phyloP scores from a whole-genome alignment of 1,139 yeast species.

The Lizanozyma gosingica region DNA sequence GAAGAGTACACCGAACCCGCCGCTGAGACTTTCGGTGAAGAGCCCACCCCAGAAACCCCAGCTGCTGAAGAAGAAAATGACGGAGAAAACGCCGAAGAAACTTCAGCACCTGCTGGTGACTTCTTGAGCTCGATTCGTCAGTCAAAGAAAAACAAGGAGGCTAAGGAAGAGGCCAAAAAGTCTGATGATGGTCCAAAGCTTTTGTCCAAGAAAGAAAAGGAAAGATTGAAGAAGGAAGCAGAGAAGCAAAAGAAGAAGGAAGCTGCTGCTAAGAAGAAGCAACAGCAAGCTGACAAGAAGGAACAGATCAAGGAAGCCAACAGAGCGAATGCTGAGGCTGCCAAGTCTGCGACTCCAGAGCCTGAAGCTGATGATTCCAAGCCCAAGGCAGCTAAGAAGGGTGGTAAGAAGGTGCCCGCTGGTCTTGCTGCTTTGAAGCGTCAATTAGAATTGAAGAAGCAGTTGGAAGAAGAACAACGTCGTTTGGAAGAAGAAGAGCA shows the following conservation, averaged over 20 bases:
- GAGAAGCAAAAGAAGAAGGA: slow-evolving; percentile 94
- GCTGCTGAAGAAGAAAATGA: slow-evolving; percentile 9
- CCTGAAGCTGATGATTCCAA: slow-evolving; percentile 21
- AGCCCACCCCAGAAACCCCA: slow-evolving; percentile 3
- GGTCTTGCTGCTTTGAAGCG: slow-evolving; percentile 75
- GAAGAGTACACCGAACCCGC: slow-evolving; percentile 36
- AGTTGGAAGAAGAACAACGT: slow-evolving; percentile 64
- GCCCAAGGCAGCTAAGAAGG: slow-evolving; percentile 33
- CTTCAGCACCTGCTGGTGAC: slow-evolving; percentile 34
- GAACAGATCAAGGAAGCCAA: slow-evolving; percentile 58
- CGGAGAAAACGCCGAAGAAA: slow-evolving; percentile 11
- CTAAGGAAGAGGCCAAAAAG: slow-evolving; percentile 42
- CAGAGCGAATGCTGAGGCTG: slow-evolving; percentile 43
- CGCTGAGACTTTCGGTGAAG: slow-evolving; percentile 8
- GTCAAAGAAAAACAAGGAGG: slow-evolving; percentile 69
- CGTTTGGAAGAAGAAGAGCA: slow-evolving; percentile 66
- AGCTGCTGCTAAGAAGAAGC: slow-evolving; percentile 77
- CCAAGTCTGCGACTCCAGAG: slow-evolving; percentile 21
- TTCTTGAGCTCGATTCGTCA: slow-evolving; percentile 77
- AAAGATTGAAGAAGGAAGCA: slow-evolving; percentile 92
- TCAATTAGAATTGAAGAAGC: slow-evolving; percentile 82
- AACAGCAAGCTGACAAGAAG: slow-evolving; percentile 50
- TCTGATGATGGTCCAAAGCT: slow-evolving; percentile 56
- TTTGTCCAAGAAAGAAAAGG: slow-evolving; percentile 95
- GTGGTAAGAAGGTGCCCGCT: slow-evolving; percentile 65